phyloP scores from a whole-genome alignment of 1,284 basidiomycete genomes.

The Apiotrichum porosum region DNA sequence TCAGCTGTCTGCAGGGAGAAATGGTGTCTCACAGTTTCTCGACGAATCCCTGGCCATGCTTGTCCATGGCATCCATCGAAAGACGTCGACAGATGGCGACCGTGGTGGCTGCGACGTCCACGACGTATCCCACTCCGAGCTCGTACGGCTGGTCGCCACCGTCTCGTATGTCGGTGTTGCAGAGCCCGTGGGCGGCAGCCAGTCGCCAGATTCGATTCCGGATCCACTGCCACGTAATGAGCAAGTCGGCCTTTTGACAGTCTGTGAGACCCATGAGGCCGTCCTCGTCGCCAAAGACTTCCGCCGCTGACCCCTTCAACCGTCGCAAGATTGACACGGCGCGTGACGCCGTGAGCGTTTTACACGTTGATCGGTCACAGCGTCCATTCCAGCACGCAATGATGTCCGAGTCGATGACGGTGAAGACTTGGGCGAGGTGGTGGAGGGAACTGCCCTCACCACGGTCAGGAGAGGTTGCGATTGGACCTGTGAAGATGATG shows the following conservation, averaged over 20 bases:
- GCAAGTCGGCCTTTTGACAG: constrained; percentile 27
- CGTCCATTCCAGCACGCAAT: constrained; percentile 28
- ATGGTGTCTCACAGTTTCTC: too few relatives aligned
- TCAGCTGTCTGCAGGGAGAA: too few relatives aligned
- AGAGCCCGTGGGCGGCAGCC: constrained; percentile 22
- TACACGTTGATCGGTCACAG: constrained; percentile 14
- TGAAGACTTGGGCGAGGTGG: constrained; percentile 27
- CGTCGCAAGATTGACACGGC: constrained; percentile 10
- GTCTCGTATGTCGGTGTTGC: neutral
- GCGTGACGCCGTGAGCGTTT: constrained; percentile 9
- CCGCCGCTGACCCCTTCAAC: constrained; percentile 11
- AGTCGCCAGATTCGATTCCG: constrained; percentile 30
- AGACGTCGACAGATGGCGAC: constrained; percentile 24
- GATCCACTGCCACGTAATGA: constrained; percentile 40
- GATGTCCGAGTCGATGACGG: constrained; percentile 26
- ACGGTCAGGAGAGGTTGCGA: constrained; percentile 1
- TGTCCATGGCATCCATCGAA: constrained; percentile 21
- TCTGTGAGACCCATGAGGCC: constrained; percentile 18
- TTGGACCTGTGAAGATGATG: constrained; percentile 22
- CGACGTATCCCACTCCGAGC: constrained; percentile 22
- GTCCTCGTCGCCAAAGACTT: constrained; percentile 23
- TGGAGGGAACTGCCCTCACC: constrained; percentile 6
- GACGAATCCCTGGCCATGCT: constrained; percentile 34
- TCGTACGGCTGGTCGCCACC: constrained; percentile 2
- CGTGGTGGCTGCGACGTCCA: constrained; percentile 23